Conservation (phyloP, 768 basidiomycete genomes). For the Asterophora parasitica region DNA sequence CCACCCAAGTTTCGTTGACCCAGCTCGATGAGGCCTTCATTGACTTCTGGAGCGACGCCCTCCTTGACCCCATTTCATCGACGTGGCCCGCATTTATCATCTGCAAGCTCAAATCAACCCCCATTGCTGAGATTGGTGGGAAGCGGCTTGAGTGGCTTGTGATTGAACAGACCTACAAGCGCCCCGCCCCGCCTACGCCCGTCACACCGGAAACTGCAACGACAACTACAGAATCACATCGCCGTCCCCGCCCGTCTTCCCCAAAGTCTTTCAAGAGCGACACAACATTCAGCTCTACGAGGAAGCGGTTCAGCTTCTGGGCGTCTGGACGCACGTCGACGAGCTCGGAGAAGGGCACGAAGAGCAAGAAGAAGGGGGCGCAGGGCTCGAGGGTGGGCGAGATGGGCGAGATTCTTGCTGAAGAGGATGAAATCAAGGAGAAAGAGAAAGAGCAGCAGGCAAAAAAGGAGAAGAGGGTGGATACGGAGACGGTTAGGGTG, state of each 20-base stretch:
- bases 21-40: slow-evolving; percentile 77
- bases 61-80: slow-evolving; percentile 61
- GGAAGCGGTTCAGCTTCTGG: slow-evolving; percentile 67
- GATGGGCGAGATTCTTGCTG: slow-evolving; percentile 63
- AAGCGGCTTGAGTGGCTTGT: slow-evolving; percentile 59
- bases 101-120: slow-evolving; percentile 54
- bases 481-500: slow-evolving; percentile 18
- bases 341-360: slow-evolving; percentile 25
- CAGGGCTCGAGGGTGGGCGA: slow-evolving; percentile 50
- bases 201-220: slow-evolving; percentile 12
- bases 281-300: slow-evolving; percentile 42
- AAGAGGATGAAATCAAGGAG: slow-evolving; percentile 39
- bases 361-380: slow-evolving; percentile 30
- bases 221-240: slow-evolving; percentile 14
- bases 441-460: neutral
- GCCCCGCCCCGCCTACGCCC: slow-evolving; percentile 28
- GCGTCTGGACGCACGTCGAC: slow-evolving; percentile 30
- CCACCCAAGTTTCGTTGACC: slow-evolving; percentile 42
- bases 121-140: slow-evolving; percentile 25
- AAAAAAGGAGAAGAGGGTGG: slow-evolving; percentile 12
- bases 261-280: slow-evolving; percentile 45
- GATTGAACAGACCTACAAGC: slow-evolving; percentile 56
- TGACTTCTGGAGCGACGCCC: slow-evolving; percentile 76
- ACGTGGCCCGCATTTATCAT: slow-evolving; percentile 68
- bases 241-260: slow-evolving; percentile 28